phyloP scores from a whole-genome alignment of 208 protist genomes.

The Crithidia fasciculata region DNA sequence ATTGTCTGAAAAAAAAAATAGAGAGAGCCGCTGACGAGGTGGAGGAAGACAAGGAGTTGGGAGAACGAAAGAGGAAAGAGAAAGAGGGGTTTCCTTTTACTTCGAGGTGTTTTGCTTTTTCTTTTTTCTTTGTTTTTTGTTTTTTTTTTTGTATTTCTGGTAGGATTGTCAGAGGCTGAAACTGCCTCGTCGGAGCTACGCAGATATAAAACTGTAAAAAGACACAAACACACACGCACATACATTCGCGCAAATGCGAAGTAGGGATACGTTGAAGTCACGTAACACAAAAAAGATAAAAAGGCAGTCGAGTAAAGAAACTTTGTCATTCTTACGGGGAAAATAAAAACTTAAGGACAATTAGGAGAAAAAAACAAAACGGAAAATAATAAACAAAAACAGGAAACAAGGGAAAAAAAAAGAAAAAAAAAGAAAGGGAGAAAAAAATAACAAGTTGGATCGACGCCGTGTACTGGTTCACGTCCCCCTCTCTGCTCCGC shows the following conservation, averaged over 20 bases:
- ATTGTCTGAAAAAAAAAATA: no score
- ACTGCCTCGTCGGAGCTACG: background rate
- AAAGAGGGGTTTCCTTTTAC: no score
- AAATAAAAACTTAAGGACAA: slow-evolving; percentile 2
- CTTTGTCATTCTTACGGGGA: background rate
- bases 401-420: slow-evolving; percentile 15
- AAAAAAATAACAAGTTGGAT: slow-evolving; percentile 1
- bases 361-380: slow-evolving; percentile 25
- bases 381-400: slow-evolving; percentile 9
- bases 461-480: background rate
- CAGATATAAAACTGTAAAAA: background rate
- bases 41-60: no score
- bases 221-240: background rate
- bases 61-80: no score
- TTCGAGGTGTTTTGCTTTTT: no score
- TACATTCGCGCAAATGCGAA: background rate
- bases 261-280: background rate
- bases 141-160: background rate
- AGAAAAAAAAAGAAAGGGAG: slow-evolving; percentile 16
- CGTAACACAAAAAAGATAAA: background rate
- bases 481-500: background rate
- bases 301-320: background rate
- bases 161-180: background rate
- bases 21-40: no score
- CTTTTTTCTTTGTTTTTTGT: background rate